These are phyloP conservation scores for Orbilia brochopaga DNA, from an alignment of 2,329 filamentous ascomycete species.

Conservation along the genomic window DNA sequence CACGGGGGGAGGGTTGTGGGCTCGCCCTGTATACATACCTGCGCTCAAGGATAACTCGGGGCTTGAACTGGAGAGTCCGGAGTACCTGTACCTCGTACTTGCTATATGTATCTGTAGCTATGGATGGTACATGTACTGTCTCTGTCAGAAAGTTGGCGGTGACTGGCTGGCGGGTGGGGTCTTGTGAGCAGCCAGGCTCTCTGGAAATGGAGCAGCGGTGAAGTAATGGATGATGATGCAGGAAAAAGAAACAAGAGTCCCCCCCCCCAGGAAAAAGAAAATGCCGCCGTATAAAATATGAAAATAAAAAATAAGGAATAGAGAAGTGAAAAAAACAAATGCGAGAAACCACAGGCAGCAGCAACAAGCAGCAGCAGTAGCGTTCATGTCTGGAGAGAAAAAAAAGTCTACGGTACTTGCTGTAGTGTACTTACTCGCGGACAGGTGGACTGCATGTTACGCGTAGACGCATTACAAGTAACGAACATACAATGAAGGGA, in stretches of 20 bases:
- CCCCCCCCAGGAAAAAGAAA: background rate
- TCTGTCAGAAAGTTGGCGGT: constrained; percentile 15
- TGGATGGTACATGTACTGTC: no score
- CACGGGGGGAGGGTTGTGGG: constrained; percentile 15
- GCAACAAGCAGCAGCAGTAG: constrained; percentile 2
- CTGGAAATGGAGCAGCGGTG: constrained; percentile 44
- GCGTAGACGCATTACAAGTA: no score
- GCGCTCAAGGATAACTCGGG: background rate
- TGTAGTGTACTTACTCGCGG: background rate
- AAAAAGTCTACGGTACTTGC: background rate
- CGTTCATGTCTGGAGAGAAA: background rate
- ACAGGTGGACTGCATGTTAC: constrained; percentile 6
- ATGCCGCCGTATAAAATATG: background rate
- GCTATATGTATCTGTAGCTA: no score
- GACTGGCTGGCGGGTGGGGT: constrained; percentile 44
- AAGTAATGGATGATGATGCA: constrained; percentile 32
- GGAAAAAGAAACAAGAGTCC: background rate
- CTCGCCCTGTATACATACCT: background rate
- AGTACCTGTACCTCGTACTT: no score
- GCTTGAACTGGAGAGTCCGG: background rate
- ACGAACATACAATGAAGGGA: no score
- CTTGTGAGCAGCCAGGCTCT: constrained; percentile 41
- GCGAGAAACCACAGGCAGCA: background rate
- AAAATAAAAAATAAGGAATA: background rate
- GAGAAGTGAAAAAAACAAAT: constrained; percentile 17